phyloP scores from a whole-genome alignment of 2,329 filamentous ascomycete genomes.

The Shiraia bambusicola region DNA sequence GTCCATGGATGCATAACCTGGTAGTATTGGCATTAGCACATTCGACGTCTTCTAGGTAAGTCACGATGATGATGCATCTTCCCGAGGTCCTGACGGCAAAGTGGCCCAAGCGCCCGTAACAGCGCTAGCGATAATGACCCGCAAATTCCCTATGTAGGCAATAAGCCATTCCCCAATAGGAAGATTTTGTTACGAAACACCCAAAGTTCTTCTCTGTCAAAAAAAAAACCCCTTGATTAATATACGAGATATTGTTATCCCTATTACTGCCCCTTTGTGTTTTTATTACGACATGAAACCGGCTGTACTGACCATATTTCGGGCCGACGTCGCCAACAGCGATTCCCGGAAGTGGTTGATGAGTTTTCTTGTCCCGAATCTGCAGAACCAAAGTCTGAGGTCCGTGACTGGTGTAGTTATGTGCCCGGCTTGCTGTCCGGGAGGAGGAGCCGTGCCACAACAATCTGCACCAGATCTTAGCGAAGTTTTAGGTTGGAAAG shows the following conservation, averaged over 20 bases:
- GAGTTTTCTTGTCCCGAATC: conserved; percentile 52
- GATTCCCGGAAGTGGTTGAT: conserved; percentile 51
- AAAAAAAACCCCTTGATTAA: too few species aligned
- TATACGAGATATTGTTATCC: too few species aligned
- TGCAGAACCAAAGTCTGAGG: conserved; percentile 57
- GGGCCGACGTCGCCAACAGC: conserved; percentile 57
- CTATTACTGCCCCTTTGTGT: not conserved
- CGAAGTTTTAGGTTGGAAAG: conserved; percentile 10
- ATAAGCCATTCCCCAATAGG: too few species aligned
- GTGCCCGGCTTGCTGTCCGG: conserved; percentile 35
- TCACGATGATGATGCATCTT: too few species aligned
- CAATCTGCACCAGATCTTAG: conserved; percentile 40
- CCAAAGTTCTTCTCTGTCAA: too few species aligned
- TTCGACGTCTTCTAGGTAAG: too few species aligned
- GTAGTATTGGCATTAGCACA: not conserved
- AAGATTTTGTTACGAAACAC: too few species aligned
- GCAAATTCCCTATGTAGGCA: too few species aligned
- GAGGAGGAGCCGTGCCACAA: conserved; percentile 54
- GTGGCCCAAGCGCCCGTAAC: too few species aligned
- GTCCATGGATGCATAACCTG: conserved; percentile 53
- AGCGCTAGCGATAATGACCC: too few species aligned
- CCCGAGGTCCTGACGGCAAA: too few species aligned
- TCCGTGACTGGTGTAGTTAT: conserved; percentile 50
- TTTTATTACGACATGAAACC: not conserved
- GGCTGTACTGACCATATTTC: conserved; percentile 47